Conservation (phyloP, 495 filamentous ascomycete species). For the Xylaria bambusicola region DNA sequence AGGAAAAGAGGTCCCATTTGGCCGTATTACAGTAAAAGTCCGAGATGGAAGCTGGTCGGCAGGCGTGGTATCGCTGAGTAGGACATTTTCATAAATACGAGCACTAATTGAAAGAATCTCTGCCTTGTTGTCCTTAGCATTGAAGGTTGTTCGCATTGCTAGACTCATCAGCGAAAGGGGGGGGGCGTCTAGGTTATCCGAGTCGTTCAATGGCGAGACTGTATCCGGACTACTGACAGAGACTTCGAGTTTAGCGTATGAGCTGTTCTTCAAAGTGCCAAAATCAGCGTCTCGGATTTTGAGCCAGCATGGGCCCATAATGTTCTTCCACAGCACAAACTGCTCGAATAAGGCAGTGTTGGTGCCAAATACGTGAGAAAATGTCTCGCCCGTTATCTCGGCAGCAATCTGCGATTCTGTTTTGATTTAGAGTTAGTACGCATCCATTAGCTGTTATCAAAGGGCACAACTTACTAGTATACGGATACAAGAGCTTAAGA, state of each 20-base stretch:
- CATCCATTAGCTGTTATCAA: not conserved
- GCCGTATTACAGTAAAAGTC: conserved; percentile 89
- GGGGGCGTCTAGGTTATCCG: conserved; percentile 76
- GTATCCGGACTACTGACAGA: conserved; percentile 73
- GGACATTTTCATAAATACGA: conserved; percentile 88
- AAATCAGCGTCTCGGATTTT: conserved; percentile 84
- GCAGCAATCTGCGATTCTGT: conserved; percentile 62
- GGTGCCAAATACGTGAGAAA: conserved; percentile 90
- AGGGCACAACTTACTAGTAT: conserved; percentile 52
- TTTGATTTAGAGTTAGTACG: conserved; percentile 14
- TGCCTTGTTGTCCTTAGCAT: conserved; percentile 92
- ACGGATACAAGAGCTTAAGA: conserved; percentile 90
- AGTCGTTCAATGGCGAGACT: conserved; percentile 68
- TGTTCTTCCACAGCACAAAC: conserved; percentile 96
- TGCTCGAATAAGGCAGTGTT: conserved; percentile 96
- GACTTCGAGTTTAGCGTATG: conserved; percentile 95
- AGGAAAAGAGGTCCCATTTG: conserved; percentile 72
- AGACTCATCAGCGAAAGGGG: conserved; percentile 94
- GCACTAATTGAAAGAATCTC: conserved; percentile 90
- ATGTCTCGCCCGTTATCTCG: conserved; percentile 77
- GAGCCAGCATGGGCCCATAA: conserved; percentile 98
- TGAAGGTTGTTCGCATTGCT: conserved; percentile 82
- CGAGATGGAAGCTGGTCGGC: conserved; percentile 85
- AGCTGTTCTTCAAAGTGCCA: conserved; percentile 80
- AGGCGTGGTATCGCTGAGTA: conserved; percentile 81